phyloP scores from a whole-genome alignment of 2,329 filamentous ascomycete species.

The Verticillium longisporum region DNA sequence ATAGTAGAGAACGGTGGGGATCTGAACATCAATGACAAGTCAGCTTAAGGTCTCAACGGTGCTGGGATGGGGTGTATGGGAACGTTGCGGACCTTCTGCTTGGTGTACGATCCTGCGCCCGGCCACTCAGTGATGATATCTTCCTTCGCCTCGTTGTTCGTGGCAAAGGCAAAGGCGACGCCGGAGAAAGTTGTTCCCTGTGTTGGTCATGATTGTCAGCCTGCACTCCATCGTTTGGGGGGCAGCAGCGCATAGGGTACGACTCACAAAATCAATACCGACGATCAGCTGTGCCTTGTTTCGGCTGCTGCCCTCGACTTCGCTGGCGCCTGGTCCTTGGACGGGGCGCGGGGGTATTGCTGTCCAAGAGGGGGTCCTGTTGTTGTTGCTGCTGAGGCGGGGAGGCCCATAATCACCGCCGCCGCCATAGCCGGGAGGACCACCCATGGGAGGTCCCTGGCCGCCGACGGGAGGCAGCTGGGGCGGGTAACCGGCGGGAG shows the following conservation, averaged over 20 bases:
- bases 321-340: slow-evolving; percentile 41
- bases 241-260: background rate
- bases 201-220: background rate
- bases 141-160: slow-evolving; percentile 95
- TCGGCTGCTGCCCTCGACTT: slow-evolving; percentile 81
- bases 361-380: slow-evolving; percentile 28
- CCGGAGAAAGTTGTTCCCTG: slow-evolving; percentile 97
- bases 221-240: background rate
- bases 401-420: slow-evolving; percentile 41
- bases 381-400: slow-evolving; percentile 11
- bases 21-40: slow-evolving; percentile 43
- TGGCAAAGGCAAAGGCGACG: slow-evolving; percentile 94
- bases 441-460: slow-evolving; percentile 23
- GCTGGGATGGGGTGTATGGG: background rate
- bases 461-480: slow-evolving; percentile 34
- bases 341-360: slow-evolving; percentile 18
- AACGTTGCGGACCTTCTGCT: slow-evolving; percentile 72
- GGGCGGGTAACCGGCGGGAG: slow-evolving; percentile 54
- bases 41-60: background rate
- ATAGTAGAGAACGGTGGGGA: slow-evolving; percentile 98
- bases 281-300: slow-evolving; percentile 98
- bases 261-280: slow-evolving; percentile 90
- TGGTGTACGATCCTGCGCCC: slow-evolving; percentile 92
- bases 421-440: slow-evolving; percentile 38
- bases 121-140: slow-evolving; percentile 99